Evolutionary conservation across 768 basidiomycete species (phyloP), one percentile per base, ranked within the genome.

Genomic region (Xerocomus spinulosus): DNA sequence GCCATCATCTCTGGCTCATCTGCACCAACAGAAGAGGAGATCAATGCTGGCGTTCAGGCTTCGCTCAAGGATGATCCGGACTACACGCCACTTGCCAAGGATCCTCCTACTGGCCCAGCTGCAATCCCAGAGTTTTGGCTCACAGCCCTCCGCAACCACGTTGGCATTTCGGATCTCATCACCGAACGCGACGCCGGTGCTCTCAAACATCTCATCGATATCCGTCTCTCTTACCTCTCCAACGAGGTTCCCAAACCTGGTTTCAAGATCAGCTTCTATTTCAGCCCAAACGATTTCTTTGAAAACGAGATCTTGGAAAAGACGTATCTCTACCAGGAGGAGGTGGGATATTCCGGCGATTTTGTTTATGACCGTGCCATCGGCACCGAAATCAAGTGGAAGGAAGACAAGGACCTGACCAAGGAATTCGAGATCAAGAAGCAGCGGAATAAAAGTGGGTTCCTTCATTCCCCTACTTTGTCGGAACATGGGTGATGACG

Each of bases 401-500:
- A 95, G 73, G 93, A 91, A 68, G 94, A 95, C 59, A 94, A 96
- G 73, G 92, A 99, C 71, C 77, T 99, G 49, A 99, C 95, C 43
- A 92, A 92, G 73, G 89, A 90, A 72, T 88, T 91, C 59, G 95
- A 98, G 74, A 94, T 97, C 68, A 96, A 95, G 80, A 97, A 96
- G 77, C 95, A 98, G 73, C 77, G 95, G 61, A 99, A 99, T 74
- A 99, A 97, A 80, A 93, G 94, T 96, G n/a, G 51, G 44, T 21
- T 18, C 14, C 35, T 56, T 38, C 45, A 21, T 24, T 28, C 14
- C 4, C 44, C 37, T 14, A 18, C 34, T 24, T 18, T 18, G 15
- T 21, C 23, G 28, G 14, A 23, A 9, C 29, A 36, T 47, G 58
- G 15, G 48, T 34, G 10, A 48, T 45, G 24, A 32, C 17, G 28